Evolutionary conservation across 1,139 yeast genomes (phyloP), one percentile per base, ranked within the genome.

Genomic region (Taiozyma onychis): DNA sequence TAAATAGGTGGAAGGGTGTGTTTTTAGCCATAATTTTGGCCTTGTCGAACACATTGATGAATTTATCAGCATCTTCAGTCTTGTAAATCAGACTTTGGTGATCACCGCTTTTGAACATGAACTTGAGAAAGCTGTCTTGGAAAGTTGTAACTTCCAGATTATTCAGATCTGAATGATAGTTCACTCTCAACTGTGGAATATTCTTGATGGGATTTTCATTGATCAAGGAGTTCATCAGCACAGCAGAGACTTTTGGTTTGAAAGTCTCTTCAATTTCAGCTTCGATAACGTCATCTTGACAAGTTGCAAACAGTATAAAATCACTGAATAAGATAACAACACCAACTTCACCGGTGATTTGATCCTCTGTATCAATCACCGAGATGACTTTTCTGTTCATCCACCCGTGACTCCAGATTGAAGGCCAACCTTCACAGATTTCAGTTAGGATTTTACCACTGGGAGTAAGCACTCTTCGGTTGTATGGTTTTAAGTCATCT

Each of bases 371-470:
- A 56, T 83, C 96, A 66, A 81, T 85, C 1, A 90, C 84, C 0
- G 95, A 87, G 21, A 91, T 90, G 4, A 91, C 93, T 54, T 95
- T 78, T 52, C 98, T 75, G 32, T 85, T 77, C 26, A 89, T 66
- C 97, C 97, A 90, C 27, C 96, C 96, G 61, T 84, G 85, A 58
- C 88, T 96, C 28, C 91, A 73, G 59, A 86, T 91, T 0, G 80
- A 70, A 0, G 98, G 98, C 97, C 97, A 91, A 24, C 81, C 81
- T 10, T 80, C 74, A 7, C 97, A 95, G 27, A 90, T 66, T 61
- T 89, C 97, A 0, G 95, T 85, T 44, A 91, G 70, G 3, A 91
- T 77, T 64, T 88, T 89, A 0, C 97, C 98, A 0, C 96, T 85
- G 1, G 97, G 96, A 0, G 97, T 90, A 63, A 90, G 88, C 0